Conservation (phyloP, 768 basidiomycete species). For the Boletus patriciae region DNA sequence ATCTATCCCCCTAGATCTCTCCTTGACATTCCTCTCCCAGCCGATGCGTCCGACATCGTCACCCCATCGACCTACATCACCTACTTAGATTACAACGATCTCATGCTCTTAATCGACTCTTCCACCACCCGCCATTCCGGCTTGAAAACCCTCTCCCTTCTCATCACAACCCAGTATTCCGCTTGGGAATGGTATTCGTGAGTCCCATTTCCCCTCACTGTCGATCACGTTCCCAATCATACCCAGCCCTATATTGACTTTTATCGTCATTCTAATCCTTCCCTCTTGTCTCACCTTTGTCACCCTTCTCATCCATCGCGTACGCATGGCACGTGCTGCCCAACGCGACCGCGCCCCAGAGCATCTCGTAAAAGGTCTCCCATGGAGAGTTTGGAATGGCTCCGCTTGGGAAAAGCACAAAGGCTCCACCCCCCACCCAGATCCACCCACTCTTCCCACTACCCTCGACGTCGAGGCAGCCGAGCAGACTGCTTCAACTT, state of each 20-base stretch:
- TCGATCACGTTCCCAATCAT: conserved; percentile 6
- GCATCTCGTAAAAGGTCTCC: conserved; percentile 71
- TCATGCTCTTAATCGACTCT: conserved; percentile 64
- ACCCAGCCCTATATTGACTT: conserved; percentile 76
- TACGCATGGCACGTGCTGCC: conserved; percentile 80
- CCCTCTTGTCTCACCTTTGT: conserved; percentile 87
- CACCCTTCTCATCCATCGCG: conserved; percentile 85
- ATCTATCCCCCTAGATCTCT: conserved; percentile 7
- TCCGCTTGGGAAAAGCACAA: conserved; percentile 79
- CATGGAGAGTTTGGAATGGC: conserved; percentile 83
- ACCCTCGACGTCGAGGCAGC: conserved; percentile 43
- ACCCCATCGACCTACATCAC: conserved; percentile 90
- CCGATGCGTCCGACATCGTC: conserved; percentile 79
- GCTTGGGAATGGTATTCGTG: conserved; percentile 95
- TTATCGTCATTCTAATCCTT: conserved; percentile 83
- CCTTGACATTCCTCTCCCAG: conserved; percentile 38
- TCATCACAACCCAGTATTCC: conserved; percentile 76
- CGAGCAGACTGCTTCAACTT: conserved; percentile 22
- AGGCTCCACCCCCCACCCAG: conserved; percentile 27
- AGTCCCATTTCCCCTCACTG: conserved; percentile 23
- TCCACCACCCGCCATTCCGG: conserved; percentile 83
- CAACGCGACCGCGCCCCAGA: conserved; percentile 83
- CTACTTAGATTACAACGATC: conserved; percentile 71
- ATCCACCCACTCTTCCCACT: conserved; percentile 21
- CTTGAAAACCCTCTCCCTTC: conserved; percentile 68